Evolutionary conservation across 2,329 filamentous ascomycete genomes (phyloP).

Genomic region (Fusarium buxicola): DNA sequence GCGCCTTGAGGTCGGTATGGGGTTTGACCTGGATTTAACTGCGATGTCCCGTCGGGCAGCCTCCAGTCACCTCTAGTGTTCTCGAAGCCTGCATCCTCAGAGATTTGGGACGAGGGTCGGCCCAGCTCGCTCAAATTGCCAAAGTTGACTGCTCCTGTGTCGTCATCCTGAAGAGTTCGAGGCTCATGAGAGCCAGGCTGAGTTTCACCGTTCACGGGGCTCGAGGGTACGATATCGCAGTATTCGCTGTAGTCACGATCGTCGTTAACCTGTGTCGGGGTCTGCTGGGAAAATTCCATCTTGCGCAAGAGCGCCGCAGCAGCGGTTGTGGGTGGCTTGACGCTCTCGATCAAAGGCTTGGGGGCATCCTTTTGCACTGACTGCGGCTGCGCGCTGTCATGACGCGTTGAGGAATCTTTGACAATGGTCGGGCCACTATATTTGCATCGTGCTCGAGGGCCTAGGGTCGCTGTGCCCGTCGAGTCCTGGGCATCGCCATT

Average conservation of each 20-base stretch:
- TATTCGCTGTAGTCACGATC: constrained; percentile 66
- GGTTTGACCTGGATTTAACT: constrained; percentile 49
- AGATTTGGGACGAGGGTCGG: constrained; percentile 56
- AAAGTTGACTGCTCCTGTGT: constrained; percentile 64
- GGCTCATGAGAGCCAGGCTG: constrained; percentile 48
- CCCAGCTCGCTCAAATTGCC: constrained; percentile 51
- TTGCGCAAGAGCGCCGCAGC: constrained; percentile 43
- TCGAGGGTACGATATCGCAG: constrained; percentile 47
- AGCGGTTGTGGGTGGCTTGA: constrained; percentile 33
- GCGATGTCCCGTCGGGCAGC: constrained; percentile 49
- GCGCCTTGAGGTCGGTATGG: constrained; percentile 46
- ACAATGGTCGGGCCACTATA: constrained; percentile 9
- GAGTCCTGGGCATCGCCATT: constrained; percentile 22
- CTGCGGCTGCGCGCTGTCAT: constrained; percentile 37
- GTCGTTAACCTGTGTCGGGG: constrained; percentile 67
- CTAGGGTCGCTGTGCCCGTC: constrained; percentile 6
- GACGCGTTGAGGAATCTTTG: constrained; percentile 25
- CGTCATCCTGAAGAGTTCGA: constrained; percentile 58
- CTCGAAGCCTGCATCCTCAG: constrained; percentile 55
- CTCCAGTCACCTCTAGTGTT: constrained; percentile 56
- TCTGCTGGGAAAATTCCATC: constrained; percentile 63
- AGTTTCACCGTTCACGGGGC: constrained; percentile 42
- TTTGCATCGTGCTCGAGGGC: constrained; percentile 9
- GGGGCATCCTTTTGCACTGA: constrained; percentile 38
- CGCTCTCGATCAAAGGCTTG: constrained; percentile 29